phyloP scores from a whole-genome alignment of 257 asterid genomes.

The Primulina eburnea region DNA sequence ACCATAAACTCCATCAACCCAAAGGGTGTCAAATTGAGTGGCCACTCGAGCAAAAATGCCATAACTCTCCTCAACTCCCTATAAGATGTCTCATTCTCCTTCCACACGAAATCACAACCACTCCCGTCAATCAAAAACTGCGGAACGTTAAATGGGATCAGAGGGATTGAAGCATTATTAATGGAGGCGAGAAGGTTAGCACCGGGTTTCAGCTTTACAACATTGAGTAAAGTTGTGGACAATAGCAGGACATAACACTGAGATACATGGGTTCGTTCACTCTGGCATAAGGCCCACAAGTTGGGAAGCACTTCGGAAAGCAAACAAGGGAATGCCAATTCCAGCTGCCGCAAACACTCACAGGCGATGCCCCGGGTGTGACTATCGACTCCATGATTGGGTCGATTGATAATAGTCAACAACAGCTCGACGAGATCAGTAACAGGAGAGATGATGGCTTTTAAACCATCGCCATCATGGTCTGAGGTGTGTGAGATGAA shows the following conservation, averaged over 20 bases:
- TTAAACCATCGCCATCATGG: slow-evolving; percentile 13
- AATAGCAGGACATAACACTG: slow-evolving; percentile 67
- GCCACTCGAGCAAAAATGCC: slow-evolving; percentile 78
- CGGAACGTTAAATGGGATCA: slow-evolving; percentile 75
- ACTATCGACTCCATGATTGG: slow-evolving; percentile 86
- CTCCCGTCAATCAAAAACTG: slow-evolving; percentile 43
- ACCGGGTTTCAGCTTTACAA: slow-evolving; percentile 52
- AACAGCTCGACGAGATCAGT: slow-evolving; percentile 65
- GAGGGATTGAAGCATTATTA: slow-evolving; percentile 48
- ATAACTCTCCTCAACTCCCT: slow-evolving; percentile 80
- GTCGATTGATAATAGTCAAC: slow-evolving; percentile 50
- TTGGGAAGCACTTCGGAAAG: slow-evolving; percentile 62
- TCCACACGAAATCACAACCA: slow-evolving; percentile 39
- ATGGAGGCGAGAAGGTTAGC: slow-evolving; percentile 35
- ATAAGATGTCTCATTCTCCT: slow-evolving; percentile 44
- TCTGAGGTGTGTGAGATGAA: slow-evolving; percentile 35
- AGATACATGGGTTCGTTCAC: slow-evolving; percentile 82
- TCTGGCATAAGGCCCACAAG: slow-evolving; percentile 73
- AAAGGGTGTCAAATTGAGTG: slow-evolving; percentile 61
- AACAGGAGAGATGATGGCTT: slow-evolving; percentile 26
- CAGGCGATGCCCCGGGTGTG: slow-evolving; percentile 78
- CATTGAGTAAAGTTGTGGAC: slow-evolving; percentile 44
- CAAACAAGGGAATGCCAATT: slow-evolving; percentile 74
- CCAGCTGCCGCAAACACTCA: slow-evolving; percentile 88
- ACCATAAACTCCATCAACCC: slow-evolving; percentile 74